Evolutionary conservation across 2,329 filamentous ascomycete species (phyloP), one percentile per base, ranked within the genome.

Genomic region (Ambrosiella beaveri): DNA sequence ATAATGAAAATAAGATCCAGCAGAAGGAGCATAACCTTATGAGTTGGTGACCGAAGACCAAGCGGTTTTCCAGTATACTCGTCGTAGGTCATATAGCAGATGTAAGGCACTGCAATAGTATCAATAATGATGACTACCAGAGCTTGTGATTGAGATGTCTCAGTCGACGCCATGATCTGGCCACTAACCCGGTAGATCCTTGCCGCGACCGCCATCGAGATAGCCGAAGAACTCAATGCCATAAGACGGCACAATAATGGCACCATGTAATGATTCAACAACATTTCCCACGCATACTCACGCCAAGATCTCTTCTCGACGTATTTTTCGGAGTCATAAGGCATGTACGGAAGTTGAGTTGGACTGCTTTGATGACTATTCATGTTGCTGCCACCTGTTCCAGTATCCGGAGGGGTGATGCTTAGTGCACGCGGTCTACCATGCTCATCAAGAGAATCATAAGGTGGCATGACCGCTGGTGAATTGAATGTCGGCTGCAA

Each of bases 1-100:
- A 97, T 90, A 66, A 98, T 95, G 68, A 98, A 98, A 65, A 96
- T 84, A 2, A 98, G 76, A 70, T 98, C 93, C 59, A 95, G 79
- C 57, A 98, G 80, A 61, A 97, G 86, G 54, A 98, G 80, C 12
- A 86, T 82, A 63, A 95, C 86, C 69, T 98, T 98, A 54, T 88
- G 85, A 59, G 83, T 83, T 8, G 88, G 82, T 6, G 83, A 84
- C 49, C 94, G 85, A 61, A 98, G 74, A 1, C 93, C 93, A 17
- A 98, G 75, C 19, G 94, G 93, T 68, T 94, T 94, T 37, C 88
- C 88, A 4, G 88, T 93, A 71, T 96, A 97, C 71, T 98, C 93
- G 67, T 98, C 93, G 72, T 84, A 95, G 27, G 90, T 94, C 72
- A 97, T 93, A 71, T 95, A 97, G 54, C 86, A 73, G 58, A 94